A percentile compares a stretch with the other conserved stretches of the same genome.
Conservation (phyloP, 2,329 filamentous ascomycete genomes). For the Pyrenophora seminiperda region DNA sequence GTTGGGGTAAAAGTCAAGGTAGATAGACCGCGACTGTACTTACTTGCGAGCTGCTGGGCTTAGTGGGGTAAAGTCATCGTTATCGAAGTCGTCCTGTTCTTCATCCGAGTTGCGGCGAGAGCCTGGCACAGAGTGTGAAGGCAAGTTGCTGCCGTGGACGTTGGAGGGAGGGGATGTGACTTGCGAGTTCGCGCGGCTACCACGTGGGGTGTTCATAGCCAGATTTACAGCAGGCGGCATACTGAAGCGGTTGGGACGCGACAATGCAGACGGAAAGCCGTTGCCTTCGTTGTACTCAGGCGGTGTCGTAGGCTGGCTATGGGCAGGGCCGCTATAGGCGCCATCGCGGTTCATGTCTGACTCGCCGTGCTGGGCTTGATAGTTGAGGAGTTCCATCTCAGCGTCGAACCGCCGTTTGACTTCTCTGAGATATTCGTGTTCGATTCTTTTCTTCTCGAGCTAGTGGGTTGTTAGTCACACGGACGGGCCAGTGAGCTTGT, state of each 20-base stretch:
- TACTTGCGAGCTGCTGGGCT: slow-evolving; percentile 46
- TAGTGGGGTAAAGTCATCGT: slow-evolving; percentile 62
- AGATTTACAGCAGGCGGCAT: slow-evolving; percentile 73
- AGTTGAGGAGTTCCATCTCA: slow-evolving; percentile 87
- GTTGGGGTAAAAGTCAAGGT: slow-evolving; percentile 8
- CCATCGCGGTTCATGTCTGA: slow-evolving; percentile 83
- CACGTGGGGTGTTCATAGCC: slow-evolving; percentile 63
- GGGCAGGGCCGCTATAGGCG: slow-evolving; percentile 65
- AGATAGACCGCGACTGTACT: slow-evolving; percentile 24
- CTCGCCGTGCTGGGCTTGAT: slow-evolving; percentile 81
- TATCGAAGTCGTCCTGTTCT: slow-evolving; percentile 82
- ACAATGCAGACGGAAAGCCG: slow-evolving; percentile 79
- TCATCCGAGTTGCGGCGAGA: slow-evolving; percentile 88
- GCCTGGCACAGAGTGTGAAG: slow-evolving; percentile 83
- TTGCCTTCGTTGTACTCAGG: slow-evolving; percentile 85
- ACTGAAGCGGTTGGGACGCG: slow-evolving; percentile 85
- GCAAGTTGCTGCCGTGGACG: slow-evolving; percentile 63
- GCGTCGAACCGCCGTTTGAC: slow-evolving; percentile 88
- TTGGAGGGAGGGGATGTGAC: slow-evolving; percentile 73
- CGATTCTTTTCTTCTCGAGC: slow-evolving; percentile 92
- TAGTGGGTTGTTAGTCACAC: slow-evolving; percentile 51
- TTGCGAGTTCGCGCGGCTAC: slow-evolving; percentile 77
- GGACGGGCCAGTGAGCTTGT: slow-evolving; percentile 19
- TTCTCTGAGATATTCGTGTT: slow-evolving; percentile 89
- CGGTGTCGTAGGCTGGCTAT: slow-evolving; percentile 94